Conservation (phyloP, 805 yeast species). For the Starmerella khaoyaiensis region DNA sequence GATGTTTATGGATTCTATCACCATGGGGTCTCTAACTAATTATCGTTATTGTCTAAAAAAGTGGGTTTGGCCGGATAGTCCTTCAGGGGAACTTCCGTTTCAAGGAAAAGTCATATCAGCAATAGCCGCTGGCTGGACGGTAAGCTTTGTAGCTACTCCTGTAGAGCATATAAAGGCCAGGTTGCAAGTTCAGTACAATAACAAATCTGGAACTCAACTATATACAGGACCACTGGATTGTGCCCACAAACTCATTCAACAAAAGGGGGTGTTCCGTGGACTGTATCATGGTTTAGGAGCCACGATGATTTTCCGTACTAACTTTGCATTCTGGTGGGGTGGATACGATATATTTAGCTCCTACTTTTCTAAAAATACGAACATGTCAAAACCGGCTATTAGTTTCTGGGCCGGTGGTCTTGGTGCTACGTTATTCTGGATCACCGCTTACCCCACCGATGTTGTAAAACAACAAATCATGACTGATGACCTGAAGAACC, state of each 20-base stretch:
- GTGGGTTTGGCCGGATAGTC: slow-evolving; percentile 44
- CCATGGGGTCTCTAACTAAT: slow-evolving; percentile 74
- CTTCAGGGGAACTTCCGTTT: slow-evolving; percentile 45
- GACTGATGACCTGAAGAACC: slow-evolving; percentile 64
- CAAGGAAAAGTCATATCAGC: slow-evolving; percentile 70
- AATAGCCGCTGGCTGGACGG: slow-evolving; percentile 73
- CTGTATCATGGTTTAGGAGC: slow-evolving; percentile 71
- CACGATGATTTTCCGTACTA: slow-evolving; percentile 76
- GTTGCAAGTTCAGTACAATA: slow-evolving; percentile 82
- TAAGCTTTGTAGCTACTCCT: slow-evolving; percentile 91
- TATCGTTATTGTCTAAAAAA: slow-evolving; percentile 59
- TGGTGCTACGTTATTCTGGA: slow-evolving; percentile 71
- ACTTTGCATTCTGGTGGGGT: slow-evolving; percentile 90
- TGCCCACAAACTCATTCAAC: slow-evolving; percentile 28
- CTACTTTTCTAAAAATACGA: slow-evolving; percentile 52
- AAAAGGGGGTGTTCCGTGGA: slow-evolving; percentile 52
- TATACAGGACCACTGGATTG: slow-evolving; percentile 78
- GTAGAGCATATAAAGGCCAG: slow-evolving; percentile 82
- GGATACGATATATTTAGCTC: slow-evolving; percentile 68
- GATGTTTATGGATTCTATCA: slow-evolving; percentile 86
- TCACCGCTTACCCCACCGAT: slow-evolving; percentile 77
- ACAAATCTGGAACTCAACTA: slow-evolving; percentile 43
- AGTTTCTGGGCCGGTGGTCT: slow-evolving; percentile 91
- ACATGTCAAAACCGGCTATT: slow-evolving; percentile 51
- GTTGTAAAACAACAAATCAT: slow-evolving; percentile 76